These are phyloP conservation scores for Multifurca ochricompacta DNA, from an alignment of 768 basidiomycete species.

Conservation along the genomic window DNA sequence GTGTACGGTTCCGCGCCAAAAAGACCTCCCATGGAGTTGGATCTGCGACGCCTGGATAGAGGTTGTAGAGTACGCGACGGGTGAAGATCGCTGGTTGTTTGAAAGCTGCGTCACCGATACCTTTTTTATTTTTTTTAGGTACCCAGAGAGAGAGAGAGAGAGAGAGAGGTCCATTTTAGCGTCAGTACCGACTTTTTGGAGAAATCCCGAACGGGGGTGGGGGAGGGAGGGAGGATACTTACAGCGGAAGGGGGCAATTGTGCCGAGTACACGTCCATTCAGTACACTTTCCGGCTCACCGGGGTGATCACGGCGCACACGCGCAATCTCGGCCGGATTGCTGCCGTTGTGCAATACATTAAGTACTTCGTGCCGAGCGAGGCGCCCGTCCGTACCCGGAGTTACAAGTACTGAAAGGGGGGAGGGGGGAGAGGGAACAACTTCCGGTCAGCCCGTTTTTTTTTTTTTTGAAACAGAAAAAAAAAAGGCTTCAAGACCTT, in stretches of 20 bases:
- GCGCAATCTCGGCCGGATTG: conserved; percentile 56
- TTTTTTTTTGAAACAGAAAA: background rate
- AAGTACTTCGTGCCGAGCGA: conserved; percentile 46
- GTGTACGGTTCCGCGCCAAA: conserved; percentile 34
- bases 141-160: too few species aligned
- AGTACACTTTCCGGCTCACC: conserved; percentile 61
- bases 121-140: too few species aligned
- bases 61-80: conserved; percentile 29
- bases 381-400: conserved; percentile 38
- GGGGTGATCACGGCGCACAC: conserved; percentile 58
- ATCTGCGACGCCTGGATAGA: conserved; percentile 30
- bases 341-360: conserved; percentile 66
- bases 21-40: conserved; percentile 24
- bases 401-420: conserved; percentile 33
- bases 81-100: conserved; percentile 31
- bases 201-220: background rate
- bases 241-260: conserved; percentile 75
- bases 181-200: too few species aligned
- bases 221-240: conserved; percentile 24
- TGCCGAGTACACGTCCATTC: conserved; percentile 64
- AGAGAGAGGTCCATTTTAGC: too few species aligned
- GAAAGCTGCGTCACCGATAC: conserved; percentile 33
- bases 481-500: conserved; percentile 24
- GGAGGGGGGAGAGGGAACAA: background rate
- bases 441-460: background rate